Conservation (phyloP, 495 filamentous ascomycete species). For the Aspergillus funiculosus region DNA sequence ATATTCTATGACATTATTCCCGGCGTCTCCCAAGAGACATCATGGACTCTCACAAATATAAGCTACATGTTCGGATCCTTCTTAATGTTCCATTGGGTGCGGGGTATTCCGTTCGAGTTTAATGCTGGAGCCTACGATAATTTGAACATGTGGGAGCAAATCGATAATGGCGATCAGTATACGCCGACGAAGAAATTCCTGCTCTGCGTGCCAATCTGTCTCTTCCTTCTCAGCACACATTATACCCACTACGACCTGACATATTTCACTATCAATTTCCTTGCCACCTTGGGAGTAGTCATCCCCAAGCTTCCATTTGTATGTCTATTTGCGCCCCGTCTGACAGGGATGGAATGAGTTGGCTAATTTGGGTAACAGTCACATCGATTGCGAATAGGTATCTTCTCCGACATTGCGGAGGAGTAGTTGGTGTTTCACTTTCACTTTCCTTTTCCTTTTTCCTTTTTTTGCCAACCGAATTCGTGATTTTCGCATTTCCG, state of each 20-base stretch:
- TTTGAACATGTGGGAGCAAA: constrained; percentile 99
- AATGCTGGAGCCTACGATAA: constrained; percentile 99
- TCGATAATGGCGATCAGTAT: constrained; percentile 98
- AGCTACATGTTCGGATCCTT: constrained; percentile 98
- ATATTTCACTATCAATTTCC: constrained; percentile 94
- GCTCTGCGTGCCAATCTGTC: constrained; percentile 83
- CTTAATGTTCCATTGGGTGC: constrained; percentile 98
- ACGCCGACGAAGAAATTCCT: constrained; percentile 98
- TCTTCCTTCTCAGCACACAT: constrained; percentile 95
- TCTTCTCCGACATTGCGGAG: constrained; percentile 41
- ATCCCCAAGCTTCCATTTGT: constrained; percentile 95
- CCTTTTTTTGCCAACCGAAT: constrained; percentile 9
- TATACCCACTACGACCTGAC: constrained; percentile 96
- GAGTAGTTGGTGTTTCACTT: constrained; percentile 30
- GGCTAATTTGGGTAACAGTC: constrained; percentile 33
- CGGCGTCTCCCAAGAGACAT: constrained; percentile 90
- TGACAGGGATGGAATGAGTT: background rate
- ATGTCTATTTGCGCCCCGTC: constrained; percentile 20
- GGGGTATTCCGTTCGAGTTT: constrained; percentile 97
- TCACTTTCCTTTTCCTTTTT: constrained; percentile 11
- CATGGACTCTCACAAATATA: constrained; percentile 98
- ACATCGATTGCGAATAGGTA: constrained; percentile 46
- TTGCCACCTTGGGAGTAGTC: constrained; percentile 84
- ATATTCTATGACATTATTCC: constrained; percentile 95
- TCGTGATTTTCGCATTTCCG: constrained; percentile 18